phyloP scores from a whole-genome alignment of 2,329 filamentous ascomycete species.

The Alternaria infectoria region DNA sequence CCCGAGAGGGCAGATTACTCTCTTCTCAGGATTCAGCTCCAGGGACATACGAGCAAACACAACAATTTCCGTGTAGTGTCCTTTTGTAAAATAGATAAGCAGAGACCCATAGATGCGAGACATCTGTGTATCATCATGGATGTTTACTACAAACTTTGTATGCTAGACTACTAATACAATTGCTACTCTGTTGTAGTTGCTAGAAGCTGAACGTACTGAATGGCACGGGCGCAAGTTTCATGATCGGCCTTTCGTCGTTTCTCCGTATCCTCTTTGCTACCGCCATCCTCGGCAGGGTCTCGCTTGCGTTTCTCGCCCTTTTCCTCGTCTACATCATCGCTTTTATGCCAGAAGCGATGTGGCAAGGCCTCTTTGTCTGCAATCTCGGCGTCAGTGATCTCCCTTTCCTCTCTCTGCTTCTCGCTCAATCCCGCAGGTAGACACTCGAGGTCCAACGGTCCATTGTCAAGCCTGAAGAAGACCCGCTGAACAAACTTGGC shows the following conservation, averaged over 20 bases:
- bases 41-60: neutral
- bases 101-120: neutral
- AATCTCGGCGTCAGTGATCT: conserved; percentile 34
- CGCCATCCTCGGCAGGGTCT: neutral
- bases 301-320: neutral
- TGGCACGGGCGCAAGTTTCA: neutral
- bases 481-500: conserved; percentile 42
- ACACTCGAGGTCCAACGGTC: conserved; percentile 19
- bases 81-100: neutral
- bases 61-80: neutral
- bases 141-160: neutral
- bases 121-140: neutral
- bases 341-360: conserved; percentile 38
- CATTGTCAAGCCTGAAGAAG: conserved; percentile 39
- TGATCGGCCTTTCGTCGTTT: neutral
- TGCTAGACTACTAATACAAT: neutral
- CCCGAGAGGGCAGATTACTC: neutral
- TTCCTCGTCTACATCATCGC: neutral
- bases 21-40: neutral
- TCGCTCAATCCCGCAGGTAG: conserved; percentile 9
- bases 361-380: conserved; percentile 2
- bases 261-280: neutral
- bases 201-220: neutral
- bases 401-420: conserved; percentile 28
- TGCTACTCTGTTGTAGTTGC: neutral